These are phyloP conservation scores for Komagataella mondaviorum DNA, from an alignment of 805 yeast species.

Conservation along the genomic window DNA sequence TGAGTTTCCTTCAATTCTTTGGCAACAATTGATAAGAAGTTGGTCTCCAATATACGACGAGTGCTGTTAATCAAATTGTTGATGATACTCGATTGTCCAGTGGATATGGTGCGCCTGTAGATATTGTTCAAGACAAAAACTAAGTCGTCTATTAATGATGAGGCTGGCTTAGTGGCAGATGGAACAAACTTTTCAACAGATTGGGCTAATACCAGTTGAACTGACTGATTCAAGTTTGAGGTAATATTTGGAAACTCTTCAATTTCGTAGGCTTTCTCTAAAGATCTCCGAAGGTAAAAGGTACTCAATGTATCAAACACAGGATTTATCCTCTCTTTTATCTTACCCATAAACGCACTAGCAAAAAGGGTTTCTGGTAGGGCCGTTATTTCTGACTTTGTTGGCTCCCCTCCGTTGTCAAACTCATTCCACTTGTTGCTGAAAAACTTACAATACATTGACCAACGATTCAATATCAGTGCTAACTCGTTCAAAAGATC, in stretches of 20 bases:
- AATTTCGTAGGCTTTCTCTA: constrained; percentile 67
- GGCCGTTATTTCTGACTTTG: neutral
- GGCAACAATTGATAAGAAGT: constrained; percentile 43
- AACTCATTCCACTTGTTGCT: constrained; percentile 53
- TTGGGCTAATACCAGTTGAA: constrained; percentile 11
- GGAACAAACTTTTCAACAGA: constrained; percentile 6
- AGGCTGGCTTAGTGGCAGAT: constrained; percentile 27
- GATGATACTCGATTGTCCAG: constrained; percentile 52
- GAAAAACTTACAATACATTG: constrained; percentile 61
- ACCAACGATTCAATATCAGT: constrained; percentile 75
- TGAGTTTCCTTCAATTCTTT: constrained; percentile 29
- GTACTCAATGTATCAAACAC: constrained; percentile 50
- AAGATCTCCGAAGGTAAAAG: constrained; percentile 62
- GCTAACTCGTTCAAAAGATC: constrained; percentile 58
- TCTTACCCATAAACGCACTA: constrained; percentile 43
- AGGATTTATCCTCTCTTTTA: constrained; percentile 37
- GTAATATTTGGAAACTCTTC: constrained; percentile 62
- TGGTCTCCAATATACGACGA: constrained; percentile 48
- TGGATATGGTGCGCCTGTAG: constrained; percentile 49
- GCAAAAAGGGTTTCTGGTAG: constrained; percentile 39
- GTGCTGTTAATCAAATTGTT: constrained; percentile 40
- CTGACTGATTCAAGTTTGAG: constrained; percentile 17
- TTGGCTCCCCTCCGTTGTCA: constrained; percentile 7
- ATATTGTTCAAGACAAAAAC: constrained; percentile 60
- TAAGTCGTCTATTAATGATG: constrained; percentile 77